Conservation (phyloP, 2,329 filamentous ascomycete species). For the Calonectria naviculata region DNA sequence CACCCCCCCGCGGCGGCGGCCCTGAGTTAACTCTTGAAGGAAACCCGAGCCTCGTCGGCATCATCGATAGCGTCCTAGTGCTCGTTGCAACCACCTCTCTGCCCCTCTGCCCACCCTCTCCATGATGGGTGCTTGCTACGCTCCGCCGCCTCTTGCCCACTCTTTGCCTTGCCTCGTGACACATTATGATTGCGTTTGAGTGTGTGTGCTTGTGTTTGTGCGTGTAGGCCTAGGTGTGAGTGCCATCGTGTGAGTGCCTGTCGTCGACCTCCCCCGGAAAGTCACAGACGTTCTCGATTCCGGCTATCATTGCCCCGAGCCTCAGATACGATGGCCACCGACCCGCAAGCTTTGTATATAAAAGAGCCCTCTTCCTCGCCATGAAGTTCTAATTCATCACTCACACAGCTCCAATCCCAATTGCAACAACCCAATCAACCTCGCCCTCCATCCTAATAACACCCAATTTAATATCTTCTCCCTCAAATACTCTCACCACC, state of each 20-base stretch:
- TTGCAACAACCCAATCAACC: conserved; percentile 3
- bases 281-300: conserved; percentile 9
- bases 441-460: not conserved
- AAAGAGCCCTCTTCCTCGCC: conserved; percentile 19
- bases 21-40: conserved; percentile 37
- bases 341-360: conserved; percentile 15
- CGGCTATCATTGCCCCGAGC: conserved; percentile 3
- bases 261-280: conserved; percentile 5
- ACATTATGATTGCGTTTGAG: conserved; percentile 6
- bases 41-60: conserved; percentile 36
- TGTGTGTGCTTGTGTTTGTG: not conserved
- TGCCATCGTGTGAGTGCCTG: not conserved
- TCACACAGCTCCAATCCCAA: not conserved
- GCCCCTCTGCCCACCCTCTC: conserved; percentile 3
- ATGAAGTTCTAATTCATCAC: not conserved
- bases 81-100: conserved; percentile 7
- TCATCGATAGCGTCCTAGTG: conserved; percentile 35
- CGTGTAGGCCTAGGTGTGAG: not conserved
- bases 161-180: conserved; percentile 13
- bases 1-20: conserved; percentile 24
- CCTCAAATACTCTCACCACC: not conserved
- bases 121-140: not conserved
- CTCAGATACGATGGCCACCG: conserved; percentile 2
- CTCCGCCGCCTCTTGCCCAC: not conserved
- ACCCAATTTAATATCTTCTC: not conserved